Base-by-base conservation (phyloP, 2,329 filamentous ascomycete genomes). In the Zymoseptoria crescenta region DNA sequence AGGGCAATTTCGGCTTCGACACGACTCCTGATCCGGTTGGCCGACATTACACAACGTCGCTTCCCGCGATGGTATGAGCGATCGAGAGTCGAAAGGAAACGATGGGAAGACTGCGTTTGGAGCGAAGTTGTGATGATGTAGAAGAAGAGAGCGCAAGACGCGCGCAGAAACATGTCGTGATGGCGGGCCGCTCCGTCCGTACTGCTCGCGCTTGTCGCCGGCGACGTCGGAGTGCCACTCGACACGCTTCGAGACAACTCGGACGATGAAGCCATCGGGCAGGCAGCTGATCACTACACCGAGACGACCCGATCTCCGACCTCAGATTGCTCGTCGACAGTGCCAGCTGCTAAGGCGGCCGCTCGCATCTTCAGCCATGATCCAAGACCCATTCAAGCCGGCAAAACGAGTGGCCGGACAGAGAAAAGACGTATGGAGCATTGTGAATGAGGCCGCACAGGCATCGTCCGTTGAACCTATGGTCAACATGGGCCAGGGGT, bases 401-500 rank as follows among this genome's bases (percentile, higher is more conserved):
- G 82, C 82, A 20, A 73, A 71, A 27, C 72, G 82, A 58, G 81
- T 84, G 27, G 79, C 81, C 52, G 77, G 77, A 19, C 79, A 79
- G 72, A 76, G 73, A 68, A 80, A 83, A 68, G 82, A 84, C 79
- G 82, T 84, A 52, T 84, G 82, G 82, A 82, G 83, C 19, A 87
- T 87, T 64, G 81, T 87, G 71, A 87, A 87, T 65, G 85, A 87
- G 72, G 85, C 84, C 3, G 84, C 84, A 4, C 81, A 83, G 10
- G 81, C 81, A 52, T 85, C 83, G 20, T 82, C 83, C 1, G 79
- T 86, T 49, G 81, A 86, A 72, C 84, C 84, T 55, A 85, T 87
- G 61, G 82, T 86, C 62, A 87, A 87, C 73, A 86, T 87, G 83
- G 85, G 85, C 55, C 85, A 87, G 74, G 84, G 84, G 57, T 91